These are phyloP conservation scores for Ilyonectria robusta DNA, from an alignment of 2,329 filamentous ascomycete genomes.

Conservation along the genomic window DNA sequence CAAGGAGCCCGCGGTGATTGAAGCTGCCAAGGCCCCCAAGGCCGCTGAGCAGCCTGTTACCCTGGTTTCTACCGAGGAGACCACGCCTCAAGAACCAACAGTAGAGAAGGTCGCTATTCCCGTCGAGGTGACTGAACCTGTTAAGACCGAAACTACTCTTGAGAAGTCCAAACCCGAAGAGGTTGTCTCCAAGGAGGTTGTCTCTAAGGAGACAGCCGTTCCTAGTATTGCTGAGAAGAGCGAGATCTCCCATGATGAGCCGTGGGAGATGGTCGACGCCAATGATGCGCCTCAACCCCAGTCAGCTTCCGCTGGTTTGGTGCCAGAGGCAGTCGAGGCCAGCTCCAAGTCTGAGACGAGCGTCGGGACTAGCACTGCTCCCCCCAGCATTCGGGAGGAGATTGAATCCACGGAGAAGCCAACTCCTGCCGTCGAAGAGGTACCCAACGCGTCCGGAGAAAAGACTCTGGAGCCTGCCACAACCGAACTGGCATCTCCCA, in stretches of 20 bases:
- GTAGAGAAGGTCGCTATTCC: not conserved
- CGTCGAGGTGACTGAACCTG: not conserved
- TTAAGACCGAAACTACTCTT: not conserved
- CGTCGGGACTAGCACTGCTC: constrained; percentile 33
- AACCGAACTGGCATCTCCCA: not conserved
- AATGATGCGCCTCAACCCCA: constrained; percentile 22
- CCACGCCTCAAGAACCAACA: constrained; percentile 8
- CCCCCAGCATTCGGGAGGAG: constrained; percentile 33
- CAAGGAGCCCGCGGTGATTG: constrained; percentile 7
- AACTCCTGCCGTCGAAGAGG: constrained; percentile 1
- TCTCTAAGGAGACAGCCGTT: not conserved
- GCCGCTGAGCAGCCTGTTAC: not conserved
- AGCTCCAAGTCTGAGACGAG: constrained; percentile 41
- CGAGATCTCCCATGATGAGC: constrained; percentile 29
- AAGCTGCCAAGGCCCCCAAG: constrained; percentile 17
- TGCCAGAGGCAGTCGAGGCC: constrained; percentile 28
- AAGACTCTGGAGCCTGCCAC: constrained; percentile 4
- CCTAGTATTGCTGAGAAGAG: constrained; percentile 10
- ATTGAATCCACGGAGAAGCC: constrained; percentile 16
- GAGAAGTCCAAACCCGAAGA: constrained; percentile 7
- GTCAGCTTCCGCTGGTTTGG: not conserved
- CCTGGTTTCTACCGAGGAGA: not conserved
- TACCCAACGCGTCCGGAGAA: not conserved
- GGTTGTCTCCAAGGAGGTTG: constrained; percentile 1
- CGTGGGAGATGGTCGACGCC: constrained; percentile 34